Base-by-base conservation (phyloP, 2,329 filamentous ascomycete species). In the Aspergillus latus region DNA sequence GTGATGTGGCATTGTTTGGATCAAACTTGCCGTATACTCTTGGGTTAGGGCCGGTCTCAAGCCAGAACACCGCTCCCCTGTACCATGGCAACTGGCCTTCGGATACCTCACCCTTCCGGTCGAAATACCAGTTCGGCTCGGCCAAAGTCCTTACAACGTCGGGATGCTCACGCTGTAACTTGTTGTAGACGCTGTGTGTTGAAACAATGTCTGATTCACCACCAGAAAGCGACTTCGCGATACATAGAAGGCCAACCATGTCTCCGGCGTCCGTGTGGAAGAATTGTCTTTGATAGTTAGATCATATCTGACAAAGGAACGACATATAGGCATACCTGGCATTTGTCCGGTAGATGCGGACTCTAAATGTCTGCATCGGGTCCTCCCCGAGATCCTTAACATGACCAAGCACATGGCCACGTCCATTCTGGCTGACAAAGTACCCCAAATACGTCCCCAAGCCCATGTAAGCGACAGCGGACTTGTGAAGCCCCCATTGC, bases 351-450 rank as follows among this genome's bases (percentile, higher is more conserved):
- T 96, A 96, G 74, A 96, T 96, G 65, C 92, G 87, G 59, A 96
- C 90, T 65, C 87, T 88, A 76, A 95, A 88, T 66, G 91, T 95
- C 75, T 92, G 87, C 4, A 81, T 84, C 28, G 88, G 81, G 71
- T 95, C 90, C 63, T 92, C 91, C 45, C 90, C 89, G 3, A 94
- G 82, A 74, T 95, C 91, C 76, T 95, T 93, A 65, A 95, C 91
- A 72, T 96, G 91, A 6, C 91, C 91, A 1, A 96, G 83, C 8
- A 95, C 89, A 74, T 95, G 91, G 44, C 91, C 91, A 15, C 85
- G 84, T 15, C 87, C 86, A 76, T 96, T 96, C 69, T 96, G 92
- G 26, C 85, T 89, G 40, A 96, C 85, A 61, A 94, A 93, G 78
- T 95, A 94, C 57, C 92, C 91, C 8, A 96, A 81, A 72, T 96